phyloP scores from a whole-genome alignment of 768 basidiomycete species.

The Mrakia blollopis region DNA sequence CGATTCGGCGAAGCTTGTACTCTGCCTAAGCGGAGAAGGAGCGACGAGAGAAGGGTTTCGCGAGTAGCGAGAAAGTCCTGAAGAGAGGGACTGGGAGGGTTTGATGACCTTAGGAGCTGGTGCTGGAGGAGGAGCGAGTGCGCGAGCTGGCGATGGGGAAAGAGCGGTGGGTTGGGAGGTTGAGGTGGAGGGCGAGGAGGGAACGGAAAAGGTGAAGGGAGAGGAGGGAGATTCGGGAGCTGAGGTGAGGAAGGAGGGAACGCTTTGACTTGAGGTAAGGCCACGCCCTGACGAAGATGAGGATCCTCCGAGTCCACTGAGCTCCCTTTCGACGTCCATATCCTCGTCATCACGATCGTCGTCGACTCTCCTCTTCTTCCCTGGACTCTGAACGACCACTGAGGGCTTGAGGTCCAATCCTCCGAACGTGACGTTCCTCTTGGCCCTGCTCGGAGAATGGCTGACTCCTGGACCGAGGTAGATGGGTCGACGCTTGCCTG shows the following conservation, averaged over 20 bases:
- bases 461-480: constrained; percentile 29
- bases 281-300: background rate
- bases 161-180: constrained; percentile 4
- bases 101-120: background rate
- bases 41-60: constrained; percentile 26
- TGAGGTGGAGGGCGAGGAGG: background rate
- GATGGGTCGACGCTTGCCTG: constrained; percentile 26
- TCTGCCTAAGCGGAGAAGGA: constrained; percentile 25
- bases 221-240: background rate
- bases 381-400: constrained; percentile 13
- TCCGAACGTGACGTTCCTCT: constrained; percentile 22
- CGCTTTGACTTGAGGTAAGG: background rate
- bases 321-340: constrained; percentile 11
- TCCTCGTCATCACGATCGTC: constrained; percentile 8
- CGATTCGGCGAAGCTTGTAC: constrained; percentile 26
- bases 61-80: constrained; percentile 15
- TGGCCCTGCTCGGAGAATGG: constrained; percentile 5
- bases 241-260: constrained; percentile 4
- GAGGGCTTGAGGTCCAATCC: background rate
- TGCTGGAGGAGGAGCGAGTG: background rate
- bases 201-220: constrained; percentile 25
- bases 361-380: constrained; percentile 26
- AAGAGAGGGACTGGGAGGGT: constrained; percentile 11
- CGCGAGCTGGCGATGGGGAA: background rate
- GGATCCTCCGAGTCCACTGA: constrained; percentile 14